Evolutionary conservation across 2,329 filamentous ascomycete species (phyloP).

Genomic region (Escovopsis sp.): DNA sequence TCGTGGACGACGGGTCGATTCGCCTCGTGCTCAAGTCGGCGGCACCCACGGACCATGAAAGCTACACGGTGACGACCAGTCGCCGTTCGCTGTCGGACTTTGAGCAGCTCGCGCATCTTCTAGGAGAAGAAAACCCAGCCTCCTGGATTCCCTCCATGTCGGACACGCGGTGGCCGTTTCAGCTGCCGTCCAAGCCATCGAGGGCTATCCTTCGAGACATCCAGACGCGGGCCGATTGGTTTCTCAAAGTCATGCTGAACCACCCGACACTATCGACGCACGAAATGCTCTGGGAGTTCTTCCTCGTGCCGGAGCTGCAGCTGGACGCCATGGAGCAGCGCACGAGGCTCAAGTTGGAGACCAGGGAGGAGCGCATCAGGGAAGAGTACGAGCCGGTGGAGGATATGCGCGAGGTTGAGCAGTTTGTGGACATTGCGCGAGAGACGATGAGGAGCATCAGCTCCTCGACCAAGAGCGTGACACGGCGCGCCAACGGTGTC

Average conservation of each 20-base stretch:
- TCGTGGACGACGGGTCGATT: constrained; percentile 90
- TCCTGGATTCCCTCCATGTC: constrained; percentile 80
- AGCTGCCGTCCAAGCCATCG: constrained; percentile 85
- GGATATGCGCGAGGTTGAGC: constrained; percentile 75
- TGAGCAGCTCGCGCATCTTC: constrained; percentile 70
- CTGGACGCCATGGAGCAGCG: constrained; percentile 79
- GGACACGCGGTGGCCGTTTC: constrained; percentile 72
- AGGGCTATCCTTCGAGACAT: constrained; percentile 74
- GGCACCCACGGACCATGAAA: constrained; percentile 63
- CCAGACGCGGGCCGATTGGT: constrained; percentile 73
- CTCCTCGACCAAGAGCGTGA: constrained; percentile 65
- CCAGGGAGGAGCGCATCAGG: constrained; percentile 64
- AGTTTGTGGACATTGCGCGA: constrained; percentile 80
- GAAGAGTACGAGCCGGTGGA: constrained; percentile 80
- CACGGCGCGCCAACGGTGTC: constrained; percentile 62
- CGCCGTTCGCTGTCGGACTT: constrained; percentile 79
- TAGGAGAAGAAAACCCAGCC: constrained; percentile 79
- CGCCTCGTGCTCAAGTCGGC: constrained; percentile 90
- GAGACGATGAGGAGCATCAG: constrained; percentile 81
- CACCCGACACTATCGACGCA: constrained; percentile 92
- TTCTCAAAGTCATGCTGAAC: constrained; percentile 68
- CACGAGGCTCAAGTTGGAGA: constrained; percentile 72
- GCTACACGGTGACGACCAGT: constrained; percentile 89
- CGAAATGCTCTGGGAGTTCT: constrained; percentile 97
- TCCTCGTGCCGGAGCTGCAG: constrained; percentile 87